Base-by-base conservation (phyloP, 331 rosid genomes). In the Stylosanthes scabra region DNA sequence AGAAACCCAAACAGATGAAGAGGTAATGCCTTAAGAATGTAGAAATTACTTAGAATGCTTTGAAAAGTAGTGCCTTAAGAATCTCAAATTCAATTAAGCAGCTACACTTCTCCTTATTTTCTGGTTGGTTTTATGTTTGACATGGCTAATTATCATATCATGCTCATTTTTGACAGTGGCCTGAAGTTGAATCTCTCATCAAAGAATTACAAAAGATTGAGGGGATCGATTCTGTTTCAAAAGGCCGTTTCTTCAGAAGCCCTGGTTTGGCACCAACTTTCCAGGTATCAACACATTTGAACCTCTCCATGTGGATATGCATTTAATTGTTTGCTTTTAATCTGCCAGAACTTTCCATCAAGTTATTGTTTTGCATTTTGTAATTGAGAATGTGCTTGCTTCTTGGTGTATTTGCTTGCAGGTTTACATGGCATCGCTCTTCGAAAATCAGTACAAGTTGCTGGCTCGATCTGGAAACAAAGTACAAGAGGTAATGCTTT, bases 191-290 rank as follows among this genome's bases (percentile, higher is more conserved):
- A 51, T 81, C 82, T 74, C 93, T 95, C 63, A 60, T 90, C 62
- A 78, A 78, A 83, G 97, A 95, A 88, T 81, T 95, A 88, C 83
- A 77, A 85, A 82, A 88, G 71, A 82, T 81, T 63, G 89, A 91
- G 70, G 97, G 89, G 65, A 76, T 95, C 55, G 84, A 84, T 74
- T 85, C 93, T 68, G 95, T 90, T 77, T 83, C 90, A 59, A 91
- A 87, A 88, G 99, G 97, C 72, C 90, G 89, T 60, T 86, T 87
- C 82, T 90, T 91, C 93, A 81, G 85, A 79, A 95, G 99, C 83
- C 99, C 97, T 11, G 99, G 96, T 68, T 90, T 95, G 80, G 93
- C 97, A 80, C 99, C 99, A 44, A 88, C 97, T 37, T 95, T 95
- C 80, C 99, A 95, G 97, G 99, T 88, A 80, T 12, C 9, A 39